phyloP scores from a whole-genome alignment of 345 rosid species.

The Limnanthes douglasii region DNA sequence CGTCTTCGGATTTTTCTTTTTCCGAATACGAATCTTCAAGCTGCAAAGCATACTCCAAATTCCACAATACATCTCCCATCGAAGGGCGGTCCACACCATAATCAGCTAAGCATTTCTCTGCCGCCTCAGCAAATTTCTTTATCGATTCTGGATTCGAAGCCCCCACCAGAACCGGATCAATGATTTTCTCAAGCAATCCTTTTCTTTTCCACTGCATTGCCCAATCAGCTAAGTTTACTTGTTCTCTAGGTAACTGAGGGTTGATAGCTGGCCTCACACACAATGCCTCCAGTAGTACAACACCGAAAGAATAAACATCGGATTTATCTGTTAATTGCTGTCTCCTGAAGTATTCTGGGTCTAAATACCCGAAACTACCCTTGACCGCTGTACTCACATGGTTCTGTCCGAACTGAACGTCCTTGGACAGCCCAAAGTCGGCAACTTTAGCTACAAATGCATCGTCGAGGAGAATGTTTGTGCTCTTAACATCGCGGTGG shows the following conservation, averaged over 20 bases:
- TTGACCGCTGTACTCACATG: conserved; percentile 38
- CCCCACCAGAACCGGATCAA: conserved; percentile 34
- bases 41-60: conserved; percentile 40
- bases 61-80: conserved; percentile 25
- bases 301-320: conserved; percentile 60
- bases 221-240: conserved; percentile 61
- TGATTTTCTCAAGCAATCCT: conserved; percentile 29
- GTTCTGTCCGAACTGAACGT: conserved; percentile 53
- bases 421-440: conserved; percentile 74
- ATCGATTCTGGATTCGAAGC: conserved; percentile 37
- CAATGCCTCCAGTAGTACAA: conserved; percentile 41
- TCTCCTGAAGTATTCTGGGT: conserved; percentile 54
- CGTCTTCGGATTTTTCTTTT: conserved; percentile 23
- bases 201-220: conserved; percentile 38
- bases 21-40: conserved; percentile 50
- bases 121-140: conserved; percentile 30
- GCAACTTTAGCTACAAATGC: conserved; percentile 72
- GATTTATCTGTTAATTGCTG: conserved; percentile 54
- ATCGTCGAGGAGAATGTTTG: conserved; percentile 67
- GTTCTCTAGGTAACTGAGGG: conserved; percentile 50
- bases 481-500: conserved; percentile 75
- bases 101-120: conserved; percentile 23
- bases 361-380: conserved; percentile 48
- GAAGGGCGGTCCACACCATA: conserved; percentile 23
- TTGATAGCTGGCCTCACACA: conserved; percentile 59